A percentile compares a stretch with the other conserved stretches of the same genome.
These are phyloP conservation scores for Lentinula sp. DNA, from an alignment of 768 basidiomycete species.

Conservation along the genomic window DNA sequence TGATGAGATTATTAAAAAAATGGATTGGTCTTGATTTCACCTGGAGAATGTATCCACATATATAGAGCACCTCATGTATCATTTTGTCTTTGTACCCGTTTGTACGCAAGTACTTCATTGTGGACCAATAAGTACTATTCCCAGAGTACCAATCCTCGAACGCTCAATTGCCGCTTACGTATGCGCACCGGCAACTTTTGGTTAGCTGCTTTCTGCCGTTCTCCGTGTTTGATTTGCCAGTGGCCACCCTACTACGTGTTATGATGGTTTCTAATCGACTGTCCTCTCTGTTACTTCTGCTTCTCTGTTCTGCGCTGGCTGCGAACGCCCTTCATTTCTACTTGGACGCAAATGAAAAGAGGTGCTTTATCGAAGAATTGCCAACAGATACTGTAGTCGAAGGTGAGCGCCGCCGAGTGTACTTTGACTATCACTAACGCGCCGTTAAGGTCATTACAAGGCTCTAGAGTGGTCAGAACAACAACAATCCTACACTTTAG, in stretches of 20 bases:
- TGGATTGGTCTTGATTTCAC: neutral
- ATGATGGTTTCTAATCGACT: neutral
- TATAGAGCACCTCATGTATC: neutral
- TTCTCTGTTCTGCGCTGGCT: conserved; percentile 34
- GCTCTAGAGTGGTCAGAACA: conserved; percentile 88
- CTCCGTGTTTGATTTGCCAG: neutral
- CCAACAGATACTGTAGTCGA: conserved; percentile 94
- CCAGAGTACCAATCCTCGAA: no score
- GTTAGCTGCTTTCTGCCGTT: neutral
- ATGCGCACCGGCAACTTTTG: neutral
- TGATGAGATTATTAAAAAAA: conserved; percentile 19
- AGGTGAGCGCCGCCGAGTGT: conserved; percentile 38
- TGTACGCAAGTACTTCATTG: no score
- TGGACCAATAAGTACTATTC: no score
- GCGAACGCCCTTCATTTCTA: conserved; percentile 91
- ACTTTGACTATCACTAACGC: conserved; percentile 4
- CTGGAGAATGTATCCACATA: neutral
- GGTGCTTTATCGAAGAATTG: conserved; percentile 95
- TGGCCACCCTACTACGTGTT: neutral
- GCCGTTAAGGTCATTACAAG: conserved; percentile 76
- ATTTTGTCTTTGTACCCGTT: no score
- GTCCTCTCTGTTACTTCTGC: conserved; percentile 12
- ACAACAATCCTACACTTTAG: conserved; percentile 57
- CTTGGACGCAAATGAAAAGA: conserved; percentile 86
- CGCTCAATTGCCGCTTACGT: neutral